Base-by-base conservation (phyloP, 2,329 filamentous ascomycete species). In the Stemphylium beticola region DNA sequence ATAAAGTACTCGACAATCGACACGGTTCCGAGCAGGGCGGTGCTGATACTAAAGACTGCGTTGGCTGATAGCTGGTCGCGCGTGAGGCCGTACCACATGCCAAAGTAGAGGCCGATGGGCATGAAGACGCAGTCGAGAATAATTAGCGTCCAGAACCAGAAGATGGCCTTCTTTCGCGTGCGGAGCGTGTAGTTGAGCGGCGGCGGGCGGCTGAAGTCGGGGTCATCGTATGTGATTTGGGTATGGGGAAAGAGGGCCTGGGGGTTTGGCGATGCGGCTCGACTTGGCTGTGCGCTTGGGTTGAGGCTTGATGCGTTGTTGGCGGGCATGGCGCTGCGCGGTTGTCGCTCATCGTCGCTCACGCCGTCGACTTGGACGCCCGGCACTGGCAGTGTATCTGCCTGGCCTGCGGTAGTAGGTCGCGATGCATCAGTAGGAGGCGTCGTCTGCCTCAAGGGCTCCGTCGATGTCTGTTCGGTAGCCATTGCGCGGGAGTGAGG, bases 61-160 rank as follows among this genome's bases (percentile, higher is more conserved):
- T 82, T 82, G 39, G 79, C 78, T 0, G 77, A 78, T 29, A 87
- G 67, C 51, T 74, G 63, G 22, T 73, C 71, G 24, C 71, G 57
- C 57, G 77, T 74, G 9, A 83, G 82, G 58, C 77, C 78, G 59
- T 86, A 86, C 82, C 83, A 86, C 33, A 87, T 75, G 43, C 81
- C 78, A 75, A 84, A 87, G 73, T 87, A 87, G 2, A 87, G 76
- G 3, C 77, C 80, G 54, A 87, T 78, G 15, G 85, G 85, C 72
- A 85, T 82, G 52, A 77, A 80, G 55, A 85, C 76, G 45, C 81
- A 83, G 72, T 87, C 85, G 53, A 87, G 64, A 18, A 87, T 67
- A 51, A 87, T 84, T 36, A 87, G 68, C 0, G 75, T 75, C 85
- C 85, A 87, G 74, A 87, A 87, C 57, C 83, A 73, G 33, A 79